These are phyloP conservation scores for Ceratobasidium papillatum DNA, from an alignment of 1,284 basidiomycete genomes.

Conservation along the genomic window DNA sequence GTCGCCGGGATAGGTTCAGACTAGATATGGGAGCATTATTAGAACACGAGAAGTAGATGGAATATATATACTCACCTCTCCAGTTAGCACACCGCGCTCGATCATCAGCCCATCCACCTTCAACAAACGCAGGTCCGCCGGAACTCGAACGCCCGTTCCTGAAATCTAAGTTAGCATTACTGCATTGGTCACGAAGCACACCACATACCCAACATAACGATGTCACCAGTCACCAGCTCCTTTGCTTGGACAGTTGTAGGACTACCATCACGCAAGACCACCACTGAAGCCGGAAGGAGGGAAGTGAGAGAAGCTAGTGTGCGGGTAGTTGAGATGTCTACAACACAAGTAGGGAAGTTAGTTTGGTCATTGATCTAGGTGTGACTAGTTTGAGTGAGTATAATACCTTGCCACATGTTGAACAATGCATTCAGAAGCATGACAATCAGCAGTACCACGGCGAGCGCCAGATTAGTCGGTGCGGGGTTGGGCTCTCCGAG, in stretches of 20 bases:
- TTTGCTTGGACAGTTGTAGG: conserved; percentile 85
- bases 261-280: conserved; percentile 70
- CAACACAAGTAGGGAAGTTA: conserved; percentile 28
- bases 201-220: conserved; percentile 70
- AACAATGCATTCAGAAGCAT: conserved; percentile 57
- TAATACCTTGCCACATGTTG: conserved; percentile 56
- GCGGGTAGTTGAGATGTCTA: conserved; percentile 54
- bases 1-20: conserved; percentile 51
- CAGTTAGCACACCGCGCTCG: conserved; percentile 69
- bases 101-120: conserved; percentile 55
- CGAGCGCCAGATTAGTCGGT: conserved; percentile 58
- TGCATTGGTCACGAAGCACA: neutral
- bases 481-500: conserved; percentile 55
- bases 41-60: neutral
- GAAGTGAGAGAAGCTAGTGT: conserved; percentile 57
- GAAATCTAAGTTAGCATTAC: conserved; percentile 44
- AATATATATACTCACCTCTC: conserved; percentile 53
- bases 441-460: conserved; percentile 57
- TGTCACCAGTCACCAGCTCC: conserved; percentile 87
- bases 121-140: conserved; percentile 22
- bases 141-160: conserved; percentile 56
- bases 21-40: neutral
- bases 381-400: conserved; percentile 43
- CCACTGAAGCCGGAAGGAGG: conserved; percentile 56
- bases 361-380: neutral